Conservation (phyloP, 2,329 filamentous ascomycete species). For the Paraphoma sp. region DNA sequence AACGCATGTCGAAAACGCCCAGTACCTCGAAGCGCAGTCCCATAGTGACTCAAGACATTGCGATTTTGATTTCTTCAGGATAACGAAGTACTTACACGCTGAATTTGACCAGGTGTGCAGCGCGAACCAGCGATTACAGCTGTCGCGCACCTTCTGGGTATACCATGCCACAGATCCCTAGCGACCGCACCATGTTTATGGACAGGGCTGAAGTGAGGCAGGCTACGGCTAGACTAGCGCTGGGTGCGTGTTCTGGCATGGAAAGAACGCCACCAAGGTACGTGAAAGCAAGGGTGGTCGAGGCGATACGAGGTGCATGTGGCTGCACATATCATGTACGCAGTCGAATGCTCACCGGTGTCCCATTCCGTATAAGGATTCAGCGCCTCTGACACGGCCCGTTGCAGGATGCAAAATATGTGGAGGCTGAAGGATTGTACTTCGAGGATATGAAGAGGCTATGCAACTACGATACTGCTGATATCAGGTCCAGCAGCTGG, state of each 20-base stretch:
- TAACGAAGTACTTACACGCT: background rate
- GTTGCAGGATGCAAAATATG: constrained; percentile 1
- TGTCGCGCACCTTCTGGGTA: too few relatives aligned
- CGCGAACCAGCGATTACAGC: too few relatives aligned
- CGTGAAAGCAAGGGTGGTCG: too few relatives aligned
- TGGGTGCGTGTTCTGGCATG: too few relatives aligned
- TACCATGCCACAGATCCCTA: too few relatives aligned
- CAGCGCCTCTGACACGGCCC: constrained; percentile 1
- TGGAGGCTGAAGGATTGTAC: constrained; percentile 27
- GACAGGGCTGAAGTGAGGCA: too few relatives aligned
- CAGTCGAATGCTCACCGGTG: constrained; percentile 21
- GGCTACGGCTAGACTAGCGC: too few relatives aligned
- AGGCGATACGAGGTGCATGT: background rate
- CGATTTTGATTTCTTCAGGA: background rate
- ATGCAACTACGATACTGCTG: too few relatives aligned
- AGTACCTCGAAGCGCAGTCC: background rate
- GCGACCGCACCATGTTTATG: too few relatives aligned
- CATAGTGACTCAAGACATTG: background rate
- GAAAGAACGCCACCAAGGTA: too few relatives aligned
- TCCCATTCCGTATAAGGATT: constrained; percentile 9
- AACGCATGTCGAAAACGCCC: background rate
- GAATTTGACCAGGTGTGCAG: too few relatives aligned
- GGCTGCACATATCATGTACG: constrained; percentile 2
- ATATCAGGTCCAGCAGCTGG: too few relatives aligned
- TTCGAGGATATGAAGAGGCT: constrained; percentile 11